Evolutionary conservation across 2,329 filamentous ascomycete genomes (phyloP).

Genomic region (Penicillium oxalicum): DNA sequence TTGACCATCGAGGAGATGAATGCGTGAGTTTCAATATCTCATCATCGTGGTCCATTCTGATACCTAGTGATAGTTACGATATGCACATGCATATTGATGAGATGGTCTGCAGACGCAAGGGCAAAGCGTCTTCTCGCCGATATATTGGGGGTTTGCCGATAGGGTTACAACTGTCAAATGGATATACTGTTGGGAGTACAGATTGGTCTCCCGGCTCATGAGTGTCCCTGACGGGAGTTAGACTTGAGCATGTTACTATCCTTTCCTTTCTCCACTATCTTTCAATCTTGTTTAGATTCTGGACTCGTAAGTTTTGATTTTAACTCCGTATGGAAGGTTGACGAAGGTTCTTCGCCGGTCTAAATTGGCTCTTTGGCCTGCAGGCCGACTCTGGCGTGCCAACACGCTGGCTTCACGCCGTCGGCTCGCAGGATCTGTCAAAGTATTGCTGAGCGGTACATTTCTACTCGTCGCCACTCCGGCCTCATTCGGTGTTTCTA

Average conservation of each 20-base stretch:
- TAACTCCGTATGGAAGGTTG: too few species aligned
- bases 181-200: background rate
- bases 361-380: too few species aligned
- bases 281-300: background rate
- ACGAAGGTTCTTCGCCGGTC: too few species aligned
- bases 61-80: background rate
- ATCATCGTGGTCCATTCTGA: background rate
- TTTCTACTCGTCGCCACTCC: too few species aligned
- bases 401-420: too few species aligned
- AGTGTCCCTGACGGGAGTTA: background rate
- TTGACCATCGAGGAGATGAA: slow-evolving; percentile 67
- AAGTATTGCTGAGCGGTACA: too few species aligned
- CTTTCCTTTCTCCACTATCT: background rate
- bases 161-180: background rate
- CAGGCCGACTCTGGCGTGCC: too few species aligned
- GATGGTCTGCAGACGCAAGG: background rate
- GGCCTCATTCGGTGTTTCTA: background rate
- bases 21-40: slow-evolving; percentile 38
- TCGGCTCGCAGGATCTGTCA: too few species aligned
- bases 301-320: too few species aligned
- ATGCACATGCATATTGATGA: background rate
- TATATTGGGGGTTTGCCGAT: background rate
- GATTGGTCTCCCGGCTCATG: background rate
- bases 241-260: background rate
- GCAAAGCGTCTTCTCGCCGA: background rate